These are phyloP conservation scores for Raphanus hybrid DNA, from an alignment of 441 rosid species.

Conservation along the genomic window DNA sequence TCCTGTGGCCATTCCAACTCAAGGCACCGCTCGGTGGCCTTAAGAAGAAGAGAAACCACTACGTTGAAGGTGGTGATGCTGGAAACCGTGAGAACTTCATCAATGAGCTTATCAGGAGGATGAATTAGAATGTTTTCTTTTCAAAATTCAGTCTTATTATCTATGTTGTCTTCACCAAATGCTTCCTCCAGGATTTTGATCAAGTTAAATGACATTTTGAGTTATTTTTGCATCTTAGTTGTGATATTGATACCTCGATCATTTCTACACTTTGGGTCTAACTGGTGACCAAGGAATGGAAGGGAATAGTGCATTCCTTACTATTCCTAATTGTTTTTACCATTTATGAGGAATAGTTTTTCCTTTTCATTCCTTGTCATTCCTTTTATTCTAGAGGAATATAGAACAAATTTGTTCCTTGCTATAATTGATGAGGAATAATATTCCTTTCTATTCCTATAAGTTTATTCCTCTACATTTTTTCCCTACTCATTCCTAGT, in stretches of 20 bases:
- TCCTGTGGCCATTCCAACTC: background rate
- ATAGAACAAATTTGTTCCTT: too few relatives aligned
- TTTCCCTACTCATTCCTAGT: too few relatives aligned
- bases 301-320: too few relatives aligned
- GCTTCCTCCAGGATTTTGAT: constrained; percentile 34
- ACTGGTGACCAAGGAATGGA: too few relatives aligned
- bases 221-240: constrained; percentile 39
- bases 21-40: constrained; percentile 24
- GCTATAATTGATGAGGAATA: too few relatives aligned
- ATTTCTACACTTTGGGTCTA: background rate
- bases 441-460: too few relatives aligned
- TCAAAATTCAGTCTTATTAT: background rate
- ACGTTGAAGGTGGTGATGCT: constrained; percentile 90
- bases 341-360: too few relatives aligned
- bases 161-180: constrained; percentile 1
- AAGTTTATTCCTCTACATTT: too few relatives aligned
- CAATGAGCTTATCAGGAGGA: constrained; percentile 57
- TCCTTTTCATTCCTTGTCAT: too few relatives aligned
- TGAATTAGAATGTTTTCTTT: constrained; percentile 54
- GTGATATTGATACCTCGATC: background rate
- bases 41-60: constrained; percentile 83
- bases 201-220: constrained; percentile 24
- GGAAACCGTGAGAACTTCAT: constrained; percentile 47
- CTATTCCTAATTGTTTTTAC: too few relatives aligned
- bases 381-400: too few relatives aligned